Conservation (phyloP, 2,329 filamentous ascomycete genomes). For the Sporothrix phasma region DNA sequence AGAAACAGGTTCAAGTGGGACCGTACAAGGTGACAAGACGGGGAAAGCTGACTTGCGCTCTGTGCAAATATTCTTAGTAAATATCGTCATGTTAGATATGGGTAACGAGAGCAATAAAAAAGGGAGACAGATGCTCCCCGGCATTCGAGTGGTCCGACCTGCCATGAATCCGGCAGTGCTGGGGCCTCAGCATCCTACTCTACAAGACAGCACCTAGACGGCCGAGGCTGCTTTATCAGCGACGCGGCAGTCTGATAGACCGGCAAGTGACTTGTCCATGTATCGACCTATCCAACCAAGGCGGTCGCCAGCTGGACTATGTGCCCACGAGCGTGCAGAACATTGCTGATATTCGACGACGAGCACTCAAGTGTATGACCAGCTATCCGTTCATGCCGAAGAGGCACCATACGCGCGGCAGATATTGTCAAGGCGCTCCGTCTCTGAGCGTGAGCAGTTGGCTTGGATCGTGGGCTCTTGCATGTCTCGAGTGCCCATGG, state of each 20-base stretch:
- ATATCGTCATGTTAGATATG: no score
- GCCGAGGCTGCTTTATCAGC: slow-evolving; percentile 29
- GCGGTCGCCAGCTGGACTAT: slow-evolving; percentile 40
- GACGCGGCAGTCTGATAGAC: slow-evolving; percentile 22
- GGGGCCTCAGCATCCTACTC: slow-evolving; percentile 36
- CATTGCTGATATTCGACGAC: slow-evolving; percentile 34
- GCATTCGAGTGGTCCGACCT: slow-evolving; percentile 46
- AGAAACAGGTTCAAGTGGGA: neutral
- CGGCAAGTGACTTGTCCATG: slow-evolving; percentile 27
- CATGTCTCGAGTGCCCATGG: slow-evolving; percentile 38
- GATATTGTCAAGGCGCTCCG: slow-evolving; percentile 39
- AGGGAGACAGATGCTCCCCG: neutral
- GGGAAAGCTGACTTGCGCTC: neutral
- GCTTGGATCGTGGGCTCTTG: slow-evolving; percentile 41
- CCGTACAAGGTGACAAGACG: neutral
- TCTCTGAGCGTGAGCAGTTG: slow-evolving; percentile 37
- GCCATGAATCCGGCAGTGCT: slow-evolving; percentile 44
- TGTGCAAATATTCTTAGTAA: no score
- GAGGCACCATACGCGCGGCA: slow-evolving; percentile 35
- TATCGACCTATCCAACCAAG: slow-evolving; percentile 41
- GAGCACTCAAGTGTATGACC: slow-evolving; percentile 33
- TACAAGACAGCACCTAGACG: slow-evolving; percentile 28
- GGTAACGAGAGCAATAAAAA: no score
- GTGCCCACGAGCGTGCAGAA: slow-evolving; percentile 34
- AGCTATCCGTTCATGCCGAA: slow-evolving; percentile 38